Percentiles rank a stretch among this genome's conserved stretches.
Conservation (phyloP, 1,284 basidiomycete species). For the Psilocybe mexicana region DNA sequence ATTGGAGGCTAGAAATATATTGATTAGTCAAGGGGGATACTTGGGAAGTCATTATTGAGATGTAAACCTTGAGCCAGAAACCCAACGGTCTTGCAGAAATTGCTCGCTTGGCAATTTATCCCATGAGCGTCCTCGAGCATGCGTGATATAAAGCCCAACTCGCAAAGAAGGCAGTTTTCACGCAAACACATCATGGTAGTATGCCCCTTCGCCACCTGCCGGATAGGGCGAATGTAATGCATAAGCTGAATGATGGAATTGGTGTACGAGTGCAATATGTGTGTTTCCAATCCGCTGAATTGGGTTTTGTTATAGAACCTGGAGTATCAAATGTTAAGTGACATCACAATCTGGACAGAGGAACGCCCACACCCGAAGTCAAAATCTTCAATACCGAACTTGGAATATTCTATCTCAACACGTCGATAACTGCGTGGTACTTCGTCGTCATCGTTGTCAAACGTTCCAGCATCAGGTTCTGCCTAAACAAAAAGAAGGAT, state of each 20-base stretch:
- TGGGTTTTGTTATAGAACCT: conserved; percentile 92
- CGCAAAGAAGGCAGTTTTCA: conserved; percentile 93
- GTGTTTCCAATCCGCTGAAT: conserved; percentile 93
- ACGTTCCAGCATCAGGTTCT: conserved; percentile 49
- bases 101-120: conserved; percentile 94
- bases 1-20: conserved; percentile 51
- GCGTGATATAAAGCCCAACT: conserved; percentile 91
- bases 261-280: conserved; percentile 97
- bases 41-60: neutral
- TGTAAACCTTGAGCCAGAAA: conserved; percentile 71
- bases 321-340: neutral
- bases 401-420: conserved; percentile 97
- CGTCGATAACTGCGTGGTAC: conserved; percentile 87
- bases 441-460: conserved; percentile 52
- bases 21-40: neutral
- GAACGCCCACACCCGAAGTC: conserved; percentile 78
- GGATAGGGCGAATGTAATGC: conserved; percentile 82
- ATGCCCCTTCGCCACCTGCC: conserved; percentile 87
- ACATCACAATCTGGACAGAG: neutral
- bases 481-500: conserved; percentile 30
- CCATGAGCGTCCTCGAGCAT: conserved; percentile 97
- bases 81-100: conserved; percentile 93
- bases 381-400: conserved; percentile 99
- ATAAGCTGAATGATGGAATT: conserved; percentile 91
- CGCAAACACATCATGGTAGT: conserved; percentile 84